Evolutionary conservation across 208 protist species (phyloP).

Genomic region (Trypanosoma brucei): DNA sequence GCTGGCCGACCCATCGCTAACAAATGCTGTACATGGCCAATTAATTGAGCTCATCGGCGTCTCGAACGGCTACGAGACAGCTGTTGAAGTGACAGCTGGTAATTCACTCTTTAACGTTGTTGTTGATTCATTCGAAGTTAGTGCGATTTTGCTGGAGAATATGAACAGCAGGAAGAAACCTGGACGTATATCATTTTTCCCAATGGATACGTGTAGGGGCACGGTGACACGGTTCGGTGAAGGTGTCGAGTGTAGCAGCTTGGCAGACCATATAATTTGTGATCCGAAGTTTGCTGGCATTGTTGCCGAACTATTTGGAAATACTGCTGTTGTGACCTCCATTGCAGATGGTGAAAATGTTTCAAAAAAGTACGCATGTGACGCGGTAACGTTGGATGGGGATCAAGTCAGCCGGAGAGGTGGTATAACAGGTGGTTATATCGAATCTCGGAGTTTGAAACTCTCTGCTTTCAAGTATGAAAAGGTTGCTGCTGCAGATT

Average conservation of each 20-base stretch:
- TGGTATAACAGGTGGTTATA: conserved; percentile 95
- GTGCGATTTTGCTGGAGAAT: conserved; percentile 83
- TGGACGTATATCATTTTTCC: conserved; percentile 96
- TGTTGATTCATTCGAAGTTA: conserved; percentile 94
- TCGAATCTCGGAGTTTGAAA: conserved; percentile 82
- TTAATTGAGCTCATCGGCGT: conserved; percentile 95
- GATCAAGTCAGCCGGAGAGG: conserved; percentile 87
- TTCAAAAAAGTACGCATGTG: conserved; percentile 67
- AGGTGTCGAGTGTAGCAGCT: conserved; percentile 55
- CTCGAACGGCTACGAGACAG: conserved; percentile 81
- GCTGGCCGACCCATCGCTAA: conserved; percentile 36
- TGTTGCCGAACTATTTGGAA: conserved; percentile 93
- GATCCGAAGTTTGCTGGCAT: conserved; percentile 75
- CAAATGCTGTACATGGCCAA: conserved; percentile 90
- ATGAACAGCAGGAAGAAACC: conserved; percentile 87
- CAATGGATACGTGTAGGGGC: conserved; percentile 91
- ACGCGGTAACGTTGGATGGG: conserved; percentile 95
- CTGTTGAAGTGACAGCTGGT: conserved; percentile 94
- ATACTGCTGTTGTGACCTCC: conserved; percentile 82
- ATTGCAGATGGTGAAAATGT: conserved; percentile 78
- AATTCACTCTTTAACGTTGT: conserved; percentile 97
- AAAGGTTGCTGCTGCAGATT: conserved; percentile 24
- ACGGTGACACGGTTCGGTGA: conserved; percentile 34
- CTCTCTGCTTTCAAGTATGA: conserved; percentile 57
- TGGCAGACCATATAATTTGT: conserved; percentile 78